Base-by-base conservation (phyloP, 768 basidiomycete genomes). In the Basidioascus undulatus region DNA sequence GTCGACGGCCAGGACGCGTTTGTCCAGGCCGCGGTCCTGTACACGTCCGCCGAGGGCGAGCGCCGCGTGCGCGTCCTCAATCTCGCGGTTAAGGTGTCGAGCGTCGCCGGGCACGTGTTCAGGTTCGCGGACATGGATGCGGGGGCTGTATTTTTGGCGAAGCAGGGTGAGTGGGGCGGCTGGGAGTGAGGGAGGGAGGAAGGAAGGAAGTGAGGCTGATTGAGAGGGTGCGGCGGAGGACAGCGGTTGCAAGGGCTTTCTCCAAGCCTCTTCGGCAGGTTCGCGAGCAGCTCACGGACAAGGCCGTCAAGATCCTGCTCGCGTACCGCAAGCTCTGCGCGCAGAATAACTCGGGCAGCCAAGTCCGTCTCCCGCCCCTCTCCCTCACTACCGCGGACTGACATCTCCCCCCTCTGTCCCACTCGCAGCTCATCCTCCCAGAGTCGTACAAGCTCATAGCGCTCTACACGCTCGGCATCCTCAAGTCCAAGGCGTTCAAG, bases 401-500 rank as follows among this genome's bases (percentile, higher is more conserved):
- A n/a, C n/a, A n/a, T n/a, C n/a, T n/a, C n/a, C n/a, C n/a, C n/a
- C n/a, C n/a, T n/a, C n/a, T n/a, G n/a, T n/a, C n/a, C n/a, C n/a
- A n/a, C 43, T 11, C 32, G 1, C 49, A 98, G 89, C 59, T 98
- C 46, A 78, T 98, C 45, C 71, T 98, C 20, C 92, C 92, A 6
- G 92, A 96, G 59, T 75, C 78, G 0, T 86, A 84, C 65, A 75
- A 76, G 52, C 67, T 76, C 1, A 66, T 96, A 32, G 82, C 86
- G 0, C 64, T 83, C 15, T 86, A 75, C 54, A 69, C 70, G 3
- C 63, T 94, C 3, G 73, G 73, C 10, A 68, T 94, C 26, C 65
- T 77, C 35, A 98, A 98, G 62, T 70, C 70, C 39, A 89, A 92
- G 56, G 74, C 84, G 16, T 60, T 98, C n/a, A 89, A 92, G 74